Evolutionary conservation across 2,329 filamentous ascomycete genomes (phyloP).

Genomic region (Fusarium sp.): DNA sequence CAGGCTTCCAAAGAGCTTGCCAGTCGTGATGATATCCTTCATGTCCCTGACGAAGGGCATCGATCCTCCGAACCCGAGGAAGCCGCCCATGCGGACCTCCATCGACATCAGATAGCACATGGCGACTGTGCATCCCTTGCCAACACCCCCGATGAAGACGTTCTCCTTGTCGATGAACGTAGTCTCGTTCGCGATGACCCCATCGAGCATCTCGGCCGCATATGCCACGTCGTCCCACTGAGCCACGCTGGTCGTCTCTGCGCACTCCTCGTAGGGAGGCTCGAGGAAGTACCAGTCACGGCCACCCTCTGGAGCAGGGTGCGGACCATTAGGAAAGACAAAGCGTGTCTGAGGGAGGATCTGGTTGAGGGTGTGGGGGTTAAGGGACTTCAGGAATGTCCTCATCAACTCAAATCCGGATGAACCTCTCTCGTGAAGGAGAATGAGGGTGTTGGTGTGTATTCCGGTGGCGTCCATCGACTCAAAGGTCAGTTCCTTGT

Average conservation of each 20-base stretch:
- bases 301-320: neutral
- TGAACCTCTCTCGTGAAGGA: conserved; percentile 19
- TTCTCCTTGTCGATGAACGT: neutral
- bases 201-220: neutral
- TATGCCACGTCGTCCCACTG: neutral
- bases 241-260: neutral
- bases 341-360: conserved; percentile 6
- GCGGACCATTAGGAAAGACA: conserved; percentile 14
- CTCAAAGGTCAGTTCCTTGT: neutral
- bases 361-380: neutral
- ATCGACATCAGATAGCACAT: conserved; percentile 13
- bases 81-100: conserved; percentile 10
- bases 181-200: conserved; percentile 10
- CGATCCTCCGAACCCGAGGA: conserved; percentile 16
- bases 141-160: conserved; percentile 23
- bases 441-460: conserved; percentile 19
- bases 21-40: neutral
- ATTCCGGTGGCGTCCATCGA: neutral
- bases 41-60: conserved; percentile 21
- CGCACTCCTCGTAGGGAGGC: neutral
- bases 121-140: conserved; percentile 13
- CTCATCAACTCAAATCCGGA: neutral
- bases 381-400: neutral
- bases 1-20: neutral
- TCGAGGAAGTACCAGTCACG: conserved; percentile 14